Base-by-base conservation (phyloP, 352 stramenopile species). In the Phytophthora pisi region DNA sequence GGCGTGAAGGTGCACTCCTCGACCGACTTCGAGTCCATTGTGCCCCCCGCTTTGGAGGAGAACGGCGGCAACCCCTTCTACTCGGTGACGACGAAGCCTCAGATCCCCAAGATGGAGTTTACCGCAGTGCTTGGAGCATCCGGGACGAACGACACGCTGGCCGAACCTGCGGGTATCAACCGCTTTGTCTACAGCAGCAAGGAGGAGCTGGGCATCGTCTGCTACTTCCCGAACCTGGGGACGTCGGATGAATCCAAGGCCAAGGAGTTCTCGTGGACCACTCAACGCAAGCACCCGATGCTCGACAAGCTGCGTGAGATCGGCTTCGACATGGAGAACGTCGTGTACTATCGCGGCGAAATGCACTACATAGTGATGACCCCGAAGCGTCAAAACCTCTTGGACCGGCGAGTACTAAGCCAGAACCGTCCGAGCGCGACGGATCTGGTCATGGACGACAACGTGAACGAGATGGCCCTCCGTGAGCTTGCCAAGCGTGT, bases 311-410 rank as follows among this genome's bases (percentile, higher is more conserved):
- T 93, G 62, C 77, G 76, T 34, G 81, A 80, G 4, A 61, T 77
- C 18, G 84, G 80, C 20, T 65, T 93, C 23, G 82, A 91, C 51
- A 49, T 92, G 5, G 86, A 95, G 66, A 92, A 92, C 58, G 68
- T 91, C 40, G 81, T 93, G 62, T 95, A 95, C 64, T 92, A 93
- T 66, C 81, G 84, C 15, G 86, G 86, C 23, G 82, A 90, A 55
- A 91, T 91, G 74, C 86, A 95, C 70, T 95, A 95, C 68, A 61
- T 95, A 10, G 86, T 95, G 18, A 92, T 92, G 80, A 93, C 86
- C 2, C 81, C 84, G 5, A 90, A 89, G 62, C 79, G 78, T 2
- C 75, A 81, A 54, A 93, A 88, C 70, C 64, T 93, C 38, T 6
- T 91, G 9, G 72, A 90, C 5, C 70, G 84, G 24, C 78, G 77